These are phyloP conservation scores for Hypoxylon sp. DNA, from an alignment of 2,329 filamentous ascomycete species.

Conservation along the genomic window DNA sequence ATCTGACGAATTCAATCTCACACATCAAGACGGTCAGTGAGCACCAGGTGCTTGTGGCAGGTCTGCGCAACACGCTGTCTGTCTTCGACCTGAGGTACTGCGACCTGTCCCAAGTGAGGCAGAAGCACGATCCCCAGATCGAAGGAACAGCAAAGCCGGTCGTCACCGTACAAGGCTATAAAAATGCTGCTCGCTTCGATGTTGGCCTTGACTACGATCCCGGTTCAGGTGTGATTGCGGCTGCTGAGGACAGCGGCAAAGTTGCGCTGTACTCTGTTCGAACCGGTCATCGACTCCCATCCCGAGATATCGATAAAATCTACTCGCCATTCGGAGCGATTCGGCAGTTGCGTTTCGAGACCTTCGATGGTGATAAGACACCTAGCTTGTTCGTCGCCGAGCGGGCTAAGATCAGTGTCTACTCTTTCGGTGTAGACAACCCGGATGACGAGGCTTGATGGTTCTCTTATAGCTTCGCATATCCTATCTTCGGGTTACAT, in stretches of 20 bases:
- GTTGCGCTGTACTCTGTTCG: constrained; percentile 66
- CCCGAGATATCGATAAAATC: constrained; percentile 43
- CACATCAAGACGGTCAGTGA: constrained; percentile 66
- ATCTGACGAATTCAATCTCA: constrained; percentile 61
- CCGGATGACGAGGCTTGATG: constrained; percentile 57
- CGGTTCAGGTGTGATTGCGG: constrained; percentile 66
- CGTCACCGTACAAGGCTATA: constrained; percentile 65
- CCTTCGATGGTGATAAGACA: constrained; percentile 60
- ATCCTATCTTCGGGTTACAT: too few relatives aligned
- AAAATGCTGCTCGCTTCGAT: constrained; percentile 64
- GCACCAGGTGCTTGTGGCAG: constrained; percentile 68
- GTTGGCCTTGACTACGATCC: constrained; percentile 68
- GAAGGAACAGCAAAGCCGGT: constrained; percentile 56
- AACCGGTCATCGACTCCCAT: constrained; percentile 60
- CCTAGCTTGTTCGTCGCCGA: constrained; percentile 65
- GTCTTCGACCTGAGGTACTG: constrained; percentile 71
- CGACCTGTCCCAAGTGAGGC: too few relatives aligned
- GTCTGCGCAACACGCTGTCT: constrained; percentile 64
- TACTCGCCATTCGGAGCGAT: constrained; percentile 53
- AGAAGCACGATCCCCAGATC: constrained; percentile 30
- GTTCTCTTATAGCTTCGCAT: not conserved
- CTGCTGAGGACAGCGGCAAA: constrained; percentile 66
- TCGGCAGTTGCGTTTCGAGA: constrained; percentile 62
- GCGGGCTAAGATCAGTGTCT: constrained; percentile 59
- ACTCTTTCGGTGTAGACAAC: constrained; percentile 58